These are phyloP conservation scores for Penstemon eatonii DNA, from an alignment of 257 asterid species.

Conservation along the genomic window DNA sequence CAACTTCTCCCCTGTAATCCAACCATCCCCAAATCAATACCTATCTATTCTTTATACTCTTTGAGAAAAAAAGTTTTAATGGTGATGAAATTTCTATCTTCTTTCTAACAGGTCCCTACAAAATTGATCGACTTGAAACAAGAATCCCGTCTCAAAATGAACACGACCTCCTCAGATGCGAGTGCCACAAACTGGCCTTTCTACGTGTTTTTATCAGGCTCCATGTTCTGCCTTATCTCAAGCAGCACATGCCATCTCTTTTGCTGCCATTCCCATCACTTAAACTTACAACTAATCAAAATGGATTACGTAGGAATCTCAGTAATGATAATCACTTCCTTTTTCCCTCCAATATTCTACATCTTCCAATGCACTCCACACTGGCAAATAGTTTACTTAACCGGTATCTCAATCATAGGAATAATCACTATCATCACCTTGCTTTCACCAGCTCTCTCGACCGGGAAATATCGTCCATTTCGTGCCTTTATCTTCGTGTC, in stretches of 20 bases:
- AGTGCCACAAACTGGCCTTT: constrained; percentile 75
- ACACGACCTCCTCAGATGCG: constrained; percentile 34
- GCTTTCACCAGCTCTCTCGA: constrained; percentile 66
- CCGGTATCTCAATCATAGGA: constrained; percentile 72
- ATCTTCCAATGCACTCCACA: constrained; percentile 79
- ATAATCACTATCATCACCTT: constrained; percentile 57
- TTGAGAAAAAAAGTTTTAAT: not conserved
- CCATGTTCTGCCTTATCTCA: constrained; percentile 91
- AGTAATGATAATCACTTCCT: constrained; percentile 94
- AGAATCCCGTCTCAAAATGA: constrained; percentile 38
- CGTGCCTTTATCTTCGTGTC: constrained; percentile 72
- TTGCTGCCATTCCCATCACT: constrained; percentile 69
- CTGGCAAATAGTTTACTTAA: constrained; percentile 76
- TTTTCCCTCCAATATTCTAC: constrained; percentile 95
- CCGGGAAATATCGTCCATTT: constrained; percentile 58
- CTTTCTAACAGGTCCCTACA: constrained; percentile 50
- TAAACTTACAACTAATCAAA: constrained; percentile 60
- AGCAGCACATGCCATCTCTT: constrained; percentile 90
- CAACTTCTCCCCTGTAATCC: constrained; percentile 53
- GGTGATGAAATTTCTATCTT: not conserved
- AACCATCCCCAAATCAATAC: not conserved
- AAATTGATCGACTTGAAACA: constrained; percentile 56
- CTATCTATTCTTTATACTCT: not conserved
- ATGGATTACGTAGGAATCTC: constrained; percentile 86
- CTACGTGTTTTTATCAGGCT: constrained; percentile 67